Evolutionary conservation across 2,329 filamentous ascomycete species (phyloP).

Genomic region (Didymella segeticola): DNA sequence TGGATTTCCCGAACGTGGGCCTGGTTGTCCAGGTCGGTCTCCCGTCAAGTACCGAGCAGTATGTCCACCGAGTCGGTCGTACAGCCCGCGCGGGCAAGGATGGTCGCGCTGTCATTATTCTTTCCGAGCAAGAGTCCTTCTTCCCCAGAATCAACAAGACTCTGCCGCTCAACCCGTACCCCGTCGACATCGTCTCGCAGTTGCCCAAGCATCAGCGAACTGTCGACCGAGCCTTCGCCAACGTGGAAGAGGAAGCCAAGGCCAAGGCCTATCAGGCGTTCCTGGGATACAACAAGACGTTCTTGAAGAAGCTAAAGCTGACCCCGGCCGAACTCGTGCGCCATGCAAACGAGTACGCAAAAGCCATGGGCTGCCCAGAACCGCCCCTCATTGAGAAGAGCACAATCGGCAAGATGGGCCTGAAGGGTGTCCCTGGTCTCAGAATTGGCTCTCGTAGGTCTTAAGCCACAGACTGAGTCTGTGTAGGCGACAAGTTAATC

Average conservation of each 20-base stretch:
- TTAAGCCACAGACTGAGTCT: conserved; percentile 9
- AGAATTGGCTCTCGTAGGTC: conserved; percentile 36
- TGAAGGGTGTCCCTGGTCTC: conserved; percentile 55
- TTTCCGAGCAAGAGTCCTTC: conserved; percentile 60
- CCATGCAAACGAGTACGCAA: conserved; percentile 53
- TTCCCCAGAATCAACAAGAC: conserved; percentile 58
- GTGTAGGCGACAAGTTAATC: conserved; percentile 7
- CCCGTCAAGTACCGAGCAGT: conserved; percentile 58
- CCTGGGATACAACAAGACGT: conserved; percentile 57
- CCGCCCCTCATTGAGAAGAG: conserved; percentile 55
- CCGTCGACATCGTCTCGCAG: conserved; percentile 49
- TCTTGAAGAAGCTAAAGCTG: conserved; percentile 52
- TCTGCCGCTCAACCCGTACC: conserved; percentile 59
- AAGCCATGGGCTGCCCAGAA: conserved; percentile 54
- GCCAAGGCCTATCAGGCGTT: conserved; percentile 56
- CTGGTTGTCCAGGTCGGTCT: conserved; percentile 59
- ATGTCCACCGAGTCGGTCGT: conserved; percentile 51
- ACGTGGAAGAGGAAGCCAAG: conserved; percentile 51
- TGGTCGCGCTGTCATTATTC: conserved; percentile 61
- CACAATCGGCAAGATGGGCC: conserved; percentile 56
- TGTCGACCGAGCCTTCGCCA: conserved; percentile 43
- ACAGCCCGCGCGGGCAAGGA: conserved; percentile 54
- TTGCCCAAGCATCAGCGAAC: conserved; percentile 41
- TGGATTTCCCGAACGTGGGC: conserved; percentile 60
- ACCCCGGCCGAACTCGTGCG: conserved; percentile 50